Conservation (phyloP, 257 asterid genomes). For the Eustoma russellianum region DNA sequence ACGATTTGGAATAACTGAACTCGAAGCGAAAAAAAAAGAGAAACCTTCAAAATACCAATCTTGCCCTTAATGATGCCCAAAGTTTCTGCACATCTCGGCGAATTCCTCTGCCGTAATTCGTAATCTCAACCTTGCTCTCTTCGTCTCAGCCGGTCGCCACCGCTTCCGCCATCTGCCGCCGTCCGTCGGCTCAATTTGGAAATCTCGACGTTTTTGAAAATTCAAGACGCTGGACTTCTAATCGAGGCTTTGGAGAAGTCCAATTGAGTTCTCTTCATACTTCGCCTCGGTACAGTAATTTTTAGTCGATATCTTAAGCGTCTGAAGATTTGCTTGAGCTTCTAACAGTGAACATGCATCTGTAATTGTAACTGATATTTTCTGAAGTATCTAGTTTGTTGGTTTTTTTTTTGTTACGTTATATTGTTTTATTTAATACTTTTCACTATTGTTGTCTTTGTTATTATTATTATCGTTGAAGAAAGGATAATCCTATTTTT, state of each 20-base stretch:
- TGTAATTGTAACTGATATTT: too few relatives aligned
- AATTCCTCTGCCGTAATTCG: conserved; percentile 17
- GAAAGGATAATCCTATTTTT: too few relatives aligned
- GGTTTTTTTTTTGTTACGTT: too few relatives aligned
- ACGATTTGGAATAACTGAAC: too few relatives aligned
- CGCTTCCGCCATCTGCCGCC: conserved; percentile 2
- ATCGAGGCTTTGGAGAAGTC: too few relatives aligned
- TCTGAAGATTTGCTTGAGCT: too few relatives aligned
- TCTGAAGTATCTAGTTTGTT: too few relatives aligned
- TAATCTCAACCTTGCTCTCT: conserved; percentile 5
- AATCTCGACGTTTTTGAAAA: neutral
- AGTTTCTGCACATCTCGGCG: neutral
- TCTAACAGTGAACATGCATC: too few relatives aligned
- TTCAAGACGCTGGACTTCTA: neutral
- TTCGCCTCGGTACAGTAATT: neutral
- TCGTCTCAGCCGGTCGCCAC: conserved; percentile 3
- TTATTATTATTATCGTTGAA: too few relatives aligned
- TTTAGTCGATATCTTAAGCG: too few relatives aligned
- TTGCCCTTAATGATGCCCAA: conserved; percentile 9
- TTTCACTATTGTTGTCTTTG: too few relatives aligned
- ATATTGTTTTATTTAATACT: too few relatives aligned
- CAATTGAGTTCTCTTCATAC: conserved; percentile 3
- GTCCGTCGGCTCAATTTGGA: neutral
- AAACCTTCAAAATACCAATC: conserved; percentile 8
- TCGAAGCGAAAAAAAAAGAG: neutral